These are phyloP conservation scores for Aspergillus caelatus DNA, from an alignment of 2,329 filamentous ascomycete species.

Conservation along the genomic window DNA sequence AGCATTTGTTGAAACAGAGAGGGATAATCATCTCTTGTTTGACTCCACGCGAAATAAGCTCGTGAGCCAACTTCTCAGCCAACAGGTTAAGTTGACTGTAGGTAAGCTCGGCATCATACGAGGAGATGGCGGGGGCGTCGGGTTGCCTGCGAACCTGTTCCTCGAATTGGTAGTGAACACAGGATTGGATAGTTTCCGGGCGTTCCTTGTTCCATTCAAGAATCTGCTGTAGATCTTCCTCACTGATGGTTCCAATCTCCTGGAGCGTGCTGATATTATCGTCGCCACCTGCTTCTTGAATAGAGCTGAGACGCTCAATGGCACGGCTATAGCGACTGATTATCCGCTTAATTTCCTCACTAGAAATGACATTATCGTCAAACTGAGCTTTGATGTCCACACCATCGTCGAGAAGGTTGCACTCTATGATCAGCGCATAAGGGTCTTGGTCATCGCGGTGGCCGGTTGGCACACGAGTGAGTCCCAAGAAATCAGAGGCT, in stretches of 20 bases:
- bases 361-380: neutral
- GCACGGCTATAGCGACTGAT: neutral
- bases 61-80: neutral
- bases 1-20: slow-evolving; percentile 1
- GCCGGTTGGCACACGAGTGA: neutral
- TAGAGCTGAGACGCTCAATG: neutral
- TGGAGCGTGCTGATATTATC: neutral
- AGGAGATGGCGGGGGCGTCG: neutral
- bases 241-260: neutral
- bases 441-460: neutral
- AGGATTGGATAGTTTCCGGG: neutral
- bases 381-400: neutral
- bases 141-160: neutral
- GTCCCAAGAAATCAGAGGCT: neutral
- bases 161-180: neutral
- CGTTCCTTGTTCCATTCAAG: neutral
- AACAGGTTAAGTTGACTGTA: neutral
- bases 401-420: neutral
- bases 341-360: neutral
- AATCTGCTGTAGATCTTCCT: neutral
- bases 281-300: neutral
- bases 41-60: neutral
- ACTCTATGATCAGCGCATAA: neutral
- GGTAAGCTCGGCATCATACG: neutral
- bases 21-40: neutral